These are phyloP conservation scores for Fusarium liriodendri DNA, from an alignment of 2,329 filamentous ascomycete species.

Conservation along the genomic window DNA sequence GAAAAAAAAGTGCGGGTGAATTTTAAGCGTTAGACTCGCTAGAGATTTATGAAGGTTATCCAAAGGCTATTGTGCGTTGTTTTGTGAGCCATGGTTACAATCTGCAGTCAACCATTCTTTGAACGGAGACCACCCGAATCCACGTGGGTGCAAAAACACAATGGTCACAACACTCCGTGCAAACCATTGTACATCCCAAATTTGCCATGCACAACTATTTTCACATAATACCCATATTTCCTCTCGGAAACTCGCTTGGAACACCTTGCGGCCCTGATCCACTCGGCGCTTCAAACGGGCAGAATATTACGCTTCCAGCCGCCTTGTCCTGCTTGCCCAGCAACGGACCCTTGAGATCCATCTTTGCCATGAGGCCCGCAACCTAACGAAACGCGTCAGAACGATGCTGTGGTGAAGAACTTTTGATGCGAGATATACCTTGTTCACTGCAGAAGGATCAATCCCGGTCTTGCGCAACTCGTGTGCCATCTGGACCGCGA, in stretches of 20 bases:
- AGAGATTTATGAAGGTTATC: no score
- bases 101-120: no score
- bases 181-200: no score
- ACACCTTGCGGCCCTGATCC: slow-evolving; percentile 19
- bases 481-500: slow-evolving; percentile 75
- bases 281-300: slow-evolving; percentile 33
- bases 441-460: slow-evolving; percentile 39
- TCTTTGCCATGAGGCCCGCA: slow-evolving; percentile 22
- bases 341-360: slow-evolving; percentile 25
- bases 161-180: no score
- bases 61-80: no score
- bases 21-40: no score
- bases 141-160: no score
- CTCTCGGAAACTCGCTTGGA: slow-evolving; percentile 21
- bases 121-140: no score
- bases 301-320: slow-evolving; percentile 34
- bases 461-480: slow-evolving; percentile 62
- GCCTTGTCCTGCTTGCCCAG: slow-evolving; percentile 26
- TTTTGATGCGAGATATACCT: slow-evolving; percentile 9
- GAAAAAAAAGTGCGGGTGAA: no score
- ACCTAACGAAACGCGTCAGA: slow-evolving; percentile 16
- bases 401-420: neutral
- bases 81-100: no score
- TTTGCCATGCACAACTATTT: no score
- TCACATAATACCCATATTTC: neutral